These are phyloP conservation scores for Terana coerulea DNA, from an alignment of 768 basidiomycete species.

Conservation along the genomic window DNA sequence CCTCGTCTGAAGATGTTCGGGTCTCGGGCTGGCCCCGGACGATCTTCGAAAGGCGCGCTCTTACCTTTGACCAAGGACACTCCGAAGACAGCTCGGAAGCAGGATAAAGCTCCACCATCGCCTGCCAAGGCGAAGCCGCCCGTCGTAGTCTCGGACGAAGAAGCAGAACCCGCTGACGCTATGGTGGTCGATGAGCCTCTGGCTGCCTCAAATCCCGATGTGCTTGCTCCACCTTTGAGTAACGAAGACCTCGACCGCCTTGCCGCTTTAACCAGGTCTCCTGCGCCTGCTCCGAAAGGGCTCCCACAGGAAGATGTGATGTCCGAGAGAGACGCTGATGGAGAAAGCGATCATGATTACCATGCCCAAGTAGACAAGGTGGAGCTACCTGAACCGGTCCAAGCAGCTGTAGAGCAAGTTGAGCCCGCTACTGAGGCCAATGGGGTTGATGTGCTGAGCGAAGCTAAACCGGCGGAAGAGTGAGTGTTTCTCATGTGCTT, in stretches of 20 bases:
- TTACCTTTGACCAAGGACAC: background rate
- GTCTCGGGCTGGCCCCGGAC: background rate
- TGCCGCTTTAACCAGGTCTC: background rate
- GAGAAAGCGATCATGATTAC: constrained; percentile 13
- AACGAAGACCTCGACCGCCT: constrained; percentile 2
- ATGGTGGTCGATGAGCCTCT: constrained; percentile 3
- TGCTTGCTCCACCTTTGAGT: background rate
- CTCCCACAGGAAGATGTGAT: constrained; percentile 52
- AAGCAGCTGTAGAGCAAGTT: background rate
- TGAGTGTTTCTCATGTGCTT: background rate
- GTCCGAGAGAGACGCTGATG: constrained; percentile 23
- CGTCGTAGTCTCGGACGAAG: no score
- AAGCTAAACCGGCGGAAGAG: constrained; percentile 1
- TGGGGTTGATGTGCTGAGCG: no score
- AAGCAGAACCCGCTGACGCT: background rate
- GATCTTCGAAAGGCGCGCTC: background rate
- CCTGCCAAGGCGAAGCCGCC: background rate
- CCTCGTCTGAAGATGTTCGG: background rate
- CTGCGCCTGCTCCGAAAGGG: background rate
- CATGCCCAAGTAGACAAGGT: constrained; percentile 9
- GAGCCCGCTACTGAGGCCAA: no score
- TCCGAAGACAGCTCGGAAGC: background rate
- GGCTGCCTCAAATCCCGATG: no score
- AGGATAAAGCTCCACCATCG: background rate
- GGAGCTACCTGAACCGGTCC: background rate